Evolutionary conservation across 768 basidiomycete species (phyloP).

Genomic region (Lactifluus rugatus): DNA sequence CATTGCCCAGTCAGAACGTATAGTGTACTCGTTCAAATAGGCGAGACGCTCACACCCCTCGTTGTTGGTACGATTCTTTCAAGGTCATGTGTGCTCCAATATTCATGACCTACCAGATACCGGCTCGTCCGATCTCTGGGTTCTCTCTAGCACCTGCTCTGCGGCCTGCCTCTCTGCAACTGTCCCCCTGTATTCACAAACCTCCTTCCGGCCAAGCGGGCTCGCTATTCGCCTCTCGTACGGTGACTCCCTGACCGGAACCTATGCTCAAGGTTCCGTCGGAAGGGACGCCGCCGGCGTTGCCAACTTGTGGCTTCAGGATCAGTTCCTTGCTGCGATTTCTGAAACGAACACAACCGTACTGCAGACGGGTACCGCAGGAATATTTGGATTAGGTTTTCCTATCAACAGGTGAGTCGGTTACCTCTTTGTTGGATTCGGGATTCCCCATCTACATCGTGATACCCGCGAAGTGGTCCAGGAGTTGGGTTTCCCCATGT

Average conservation of each 20-base stretch:
- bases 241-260: slow-evolving; percentile 64
- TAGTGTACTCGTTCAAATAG: slow-evolving; percentile 49
- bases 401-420: slow-evolving; percentile 52
- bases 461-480: background rate
- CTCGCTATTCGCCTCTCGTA: slow-evolving; percentile 45
- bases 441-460: background rate
- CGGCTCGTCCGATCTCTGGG: slow-evolving; percentile 73
- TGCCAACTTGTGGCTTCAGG: slow-evolving; percentile 38
- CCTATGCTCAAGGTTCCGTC: slow-evolving; percentile 54
- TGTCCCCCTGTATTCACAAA: slow-evolving; percentile 42
- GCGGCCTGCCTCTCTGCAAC: slow-evolving; percentile 30
- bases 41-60: slow-evolving; percentile 41
- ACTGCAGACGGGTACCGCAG: slow-evolving; percentile 43
- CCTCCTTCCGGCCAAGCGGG: slow-evolving; percentile 36
- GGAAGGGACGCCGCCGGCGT: slow-evolving; percentile 49
- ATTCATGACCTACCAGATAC: slow-evolving; percentile 40
- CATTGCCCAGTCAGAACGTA: slow-evolving; percentile 40
- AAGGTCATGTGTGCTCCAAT: background rate
- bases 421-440: no score
- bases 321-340: slow-evolving; percentile 58
- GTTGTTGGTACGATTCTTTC: slow-evolving; percentile 41
- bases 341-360: slow-evolving; percentile 61
- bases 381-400: slow-evolving; percentile 70
- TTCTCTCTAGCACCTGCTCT: slow-evolving; percentile 48
- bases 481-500: background rate